A percentile compares a stretch with the other conserved stretches of the same genome.
Evolutionary conservation across 129 eudicot genomes (phyloP).

Genomic region (Lactuca saligna): DNA sequence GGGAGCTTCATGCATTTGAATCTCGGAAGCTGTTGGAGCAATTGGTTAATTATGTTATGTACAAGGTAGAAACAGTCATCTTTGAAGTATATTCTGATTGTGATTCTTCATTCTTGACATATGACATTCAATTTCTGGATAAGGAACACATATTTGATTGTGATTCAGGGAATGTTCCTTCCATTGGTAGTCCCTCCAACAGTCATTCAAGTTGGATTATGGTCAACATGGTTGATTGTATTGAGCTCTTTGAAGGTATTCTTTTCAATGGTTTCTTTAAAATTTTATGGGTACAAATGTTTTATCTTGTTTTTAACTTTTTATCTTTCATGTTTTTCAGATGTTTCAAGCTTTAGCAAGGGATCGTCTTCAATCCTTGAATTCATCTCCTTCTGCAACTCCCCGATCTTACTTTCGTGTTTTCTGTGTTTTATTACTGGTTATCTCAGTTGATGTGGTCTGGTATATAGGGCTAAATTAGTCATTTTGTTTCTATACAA

Average conservation of each 20-base stretch:
- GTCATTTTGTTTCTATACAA: no score
- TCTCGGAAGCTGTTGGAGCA: constrained; percentile 71
- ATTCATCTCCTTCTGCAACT: constrained; percentile 96
- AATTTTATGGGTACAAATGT: neutral
- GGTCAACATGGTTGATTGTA: constrained; percentile 81
- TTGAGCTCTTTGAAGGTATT: constrained; percentile 86
- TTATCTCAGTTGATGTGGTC: constrained; percentile 59
- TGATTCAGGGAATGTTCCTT: constrained; percentile 67
- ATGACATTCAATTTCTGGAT: no score
- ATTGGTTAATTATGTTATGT: constrained; percentile 65
- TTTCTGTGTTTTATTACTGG: constrained; percentile 76
- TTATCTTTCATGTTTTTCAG: constrained; percentile 29
- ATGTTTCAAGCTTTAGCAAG: constrained; percentile 99
- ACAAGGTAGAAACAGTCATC: constrained; percentile 34
- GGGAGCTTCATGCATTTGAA: constrained; percentile 61
- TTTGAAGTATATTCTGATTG: no score
- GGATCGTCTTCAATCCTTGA: constrained; percentile 91
- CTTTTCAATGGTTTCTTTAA: neutral
- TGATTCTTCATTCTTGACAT: no score
- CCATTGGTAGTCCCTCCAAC: constrained; percentile 83
- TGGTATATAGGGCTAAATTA: constrained; percentile 44
- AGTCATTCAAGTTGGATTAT: constrained; percentile 62
- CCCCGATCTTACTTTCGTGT: constrained; percentile 93
- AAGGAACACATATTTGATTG: no score
- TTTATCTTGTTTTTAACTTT: neutral